Conservation (phyloP, 73 alveolate genomes). For the Blepharisma stoltei region DNA sequence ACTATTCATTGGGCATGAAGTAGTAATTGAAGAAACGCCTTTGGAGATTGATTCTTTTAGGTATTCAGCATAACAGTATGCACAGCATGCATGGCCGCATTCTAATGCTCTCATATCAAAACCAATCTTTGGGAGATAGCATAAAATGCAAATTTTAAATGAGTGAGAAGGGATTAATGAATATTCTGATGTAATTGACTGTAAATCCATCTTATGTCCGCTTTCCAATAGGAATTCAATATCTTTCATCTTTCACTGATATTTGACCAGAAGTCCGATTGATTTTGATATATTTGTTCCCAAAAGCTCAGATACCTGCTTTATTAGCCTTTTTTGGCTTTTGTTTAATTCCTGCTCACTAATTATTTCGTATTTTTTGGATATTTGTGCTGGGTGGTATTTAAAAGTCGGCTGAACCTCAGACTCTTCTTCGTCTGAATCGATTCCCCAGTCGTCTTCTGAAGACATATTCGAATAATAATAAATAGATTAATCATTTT, state of each 20-base stretch:
- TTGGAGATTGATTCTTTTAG: not conserved
- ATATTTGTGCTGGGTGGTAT: too few species aligned
- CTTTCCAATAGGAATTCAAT: constrained; percentile 20
- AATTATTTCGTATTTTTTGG: too few species aligned
- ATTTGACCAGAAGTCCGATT: not conserved
- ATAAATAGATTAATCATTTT: too few species aligned
- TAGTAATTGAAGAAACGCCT: not conserved
- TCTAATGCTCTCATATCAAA: not conserved
- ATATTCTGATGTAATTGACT: not conserved
- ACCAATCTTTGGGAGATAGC: too few species aligned
- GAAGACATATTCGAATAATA: too few species aligned
- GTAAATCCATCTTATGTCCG: constrained; percentile 40
- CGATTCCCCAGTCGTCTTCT: too few species aligned
- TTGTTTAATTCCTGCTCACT: too few species aligned
- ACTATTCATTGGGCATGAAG: constrained; percentile 5
- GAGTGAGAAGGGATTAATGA: constrained; percentile 22
- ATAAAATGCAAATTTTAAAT: too few species aligned
- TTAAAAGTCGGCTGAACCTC: too few species aligned
- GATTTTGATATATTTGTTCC: not conserved
- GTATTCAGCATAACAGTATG: not conserved
- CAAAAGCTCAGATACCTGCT: not conserved
- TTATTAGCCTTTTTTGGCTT: too few species aligned
- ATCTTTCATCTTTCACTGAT: constrained; percentile 15
- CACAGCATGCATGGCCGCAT: constrained; percentile 17
- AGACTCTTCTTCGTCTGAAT: too few species aligned